Percentiles rank a stretch among this genome's conserved stretches.
Evolutionary conservation across 768 basidiomycete species (phyloP).

Genomic region (Filobasidium wieringae): DNA sequence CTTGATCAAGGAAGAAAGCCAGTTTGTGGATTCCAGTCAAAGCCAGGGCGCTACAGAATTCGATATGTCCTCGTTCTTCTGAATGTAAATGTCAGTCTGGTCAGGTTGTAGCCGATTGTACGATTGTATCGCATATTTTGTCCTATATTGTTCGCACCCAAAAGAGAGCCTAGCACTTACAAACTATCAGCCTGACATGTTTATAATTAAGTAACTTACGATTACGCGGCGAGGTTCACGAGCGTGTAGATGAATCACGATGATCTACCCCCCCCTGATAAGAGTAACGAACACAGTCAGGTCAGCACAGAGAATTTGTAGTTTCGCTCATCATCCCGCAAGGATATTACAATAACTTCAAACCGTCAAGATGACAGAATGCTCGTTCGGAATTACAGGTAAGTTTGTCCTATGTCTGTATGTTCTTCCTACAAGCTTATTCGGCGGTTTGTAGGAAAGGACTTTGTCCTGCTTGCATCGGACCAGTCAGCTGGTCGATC

Average conservation of each 20-base stretch:
- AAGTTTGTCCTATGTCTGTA: neutral
- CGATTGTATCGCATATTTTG: no score
- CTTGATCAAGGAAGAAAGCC: neutral
- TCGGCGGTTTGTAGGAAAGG: constrained; percentile 51
- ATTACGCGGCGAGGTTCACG: no score
- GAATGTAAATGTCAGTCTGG: neutral
- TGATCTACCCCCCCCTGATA: no score
- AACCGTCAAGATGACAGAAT: constrained; percentile 55
- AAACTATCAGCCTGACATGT: no score
- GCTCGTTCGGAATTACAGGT: constrained; percentile 67
- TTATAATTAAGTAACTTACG: no score
- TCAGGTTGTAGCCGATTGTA: no score
- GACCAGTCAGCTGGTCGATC: constrained; percentile 81
- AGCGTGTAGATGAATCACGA: no score
- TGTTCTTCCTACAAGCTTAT: neutral
- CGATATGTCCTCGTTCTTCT: constrained; percentile 61
- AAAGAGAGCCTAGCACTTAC: no score
- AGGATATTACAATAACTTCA: neutral
- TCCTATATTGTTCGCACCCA: no score
- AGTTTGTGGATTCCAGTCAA: constrained; percentile 1
- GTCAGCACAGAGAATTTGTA: no score
- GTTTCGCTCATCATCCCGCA: no score
- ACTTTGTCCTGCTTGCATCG: constrained; percentile 81
- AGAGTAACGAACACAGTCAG: no score
- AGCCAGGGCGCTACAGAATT: constrained; percentile 62